A percentile compares a stretch with the other conserved stretches of the same genome.
Evolutionary conservation across 1,139 yeast species (phyloP).

Genomic region (Saccharomyces hybrid): DNA sequence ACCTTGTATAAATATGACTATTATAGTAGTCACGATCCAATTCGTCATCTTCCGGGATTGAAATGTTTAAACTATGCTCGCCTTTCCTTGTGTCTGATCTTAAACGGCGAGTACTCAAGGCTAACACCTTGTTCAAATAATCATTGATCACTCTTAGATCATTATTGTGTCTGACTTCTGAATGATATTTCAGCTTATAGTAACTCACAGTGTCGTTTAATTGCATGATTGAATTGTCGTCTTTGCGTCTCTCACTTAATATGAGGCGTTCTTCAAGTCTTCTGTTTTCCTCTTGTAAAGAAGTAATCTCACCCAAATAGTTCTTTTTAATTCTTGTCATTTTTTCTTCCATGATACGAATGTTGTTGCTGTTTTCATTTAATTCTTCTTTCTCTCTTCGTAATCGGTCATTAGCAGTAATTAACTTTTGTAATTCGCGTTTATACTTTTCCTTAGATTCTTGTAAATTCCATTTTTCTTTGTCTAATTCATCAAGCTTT

Average conservation of each 20-base stretch:
- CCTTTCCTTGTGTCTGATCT: slow-evolving; percentile 26
- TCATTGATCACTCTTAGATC: slow-evolving; percentile 28
- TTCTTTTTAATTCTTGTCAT: slow-evolving; percentile 24
- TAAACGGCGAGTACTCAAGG: slow-evolving; percentile 27
- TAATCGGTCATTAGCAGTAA: slow-evolving; percentile 18
- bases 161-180: slow-evolving; percentile 28
- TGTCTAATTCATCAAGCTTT: slow-evolving; percentile 6
- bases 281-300: slow-evolving; percentile 23
- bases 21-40: slow-evolving; percentile 1
- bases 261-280: slow-evolving; percentile 14
- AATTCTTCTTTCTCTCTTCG: slow-evolving; percentile 16
- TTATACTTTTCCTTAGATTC: slow-evolving; percentile 22
- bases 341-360: slow-evolving; percentile 12
- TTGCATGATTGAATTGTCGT: slow-evolving; percentile 4
- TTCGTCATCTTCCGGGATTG: slow-evolving; percentile 1
- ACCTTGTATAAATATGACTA: neutral
- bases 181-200: slow-evolving; percentile 27
- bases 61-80: slow-evolving; percentile 18
- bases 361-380: slow-evolving; percentile 2
- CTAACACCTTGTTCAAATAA: slow-evolving; percentile 28
- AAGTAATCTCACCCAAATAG: slow-evolving; percentile 19
- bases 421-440: slow-evolving; percentile 16
- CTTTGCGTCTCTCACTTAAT: slow-evolving; percentile 6
- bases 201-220: slow-evolving; percentile 7
- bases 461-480: slow-evolving; percentile 13